phyloP scores from a whole-genome alignment of 495 filamentous ascomycete species.

The Jackrogersella minutella region DNA sequence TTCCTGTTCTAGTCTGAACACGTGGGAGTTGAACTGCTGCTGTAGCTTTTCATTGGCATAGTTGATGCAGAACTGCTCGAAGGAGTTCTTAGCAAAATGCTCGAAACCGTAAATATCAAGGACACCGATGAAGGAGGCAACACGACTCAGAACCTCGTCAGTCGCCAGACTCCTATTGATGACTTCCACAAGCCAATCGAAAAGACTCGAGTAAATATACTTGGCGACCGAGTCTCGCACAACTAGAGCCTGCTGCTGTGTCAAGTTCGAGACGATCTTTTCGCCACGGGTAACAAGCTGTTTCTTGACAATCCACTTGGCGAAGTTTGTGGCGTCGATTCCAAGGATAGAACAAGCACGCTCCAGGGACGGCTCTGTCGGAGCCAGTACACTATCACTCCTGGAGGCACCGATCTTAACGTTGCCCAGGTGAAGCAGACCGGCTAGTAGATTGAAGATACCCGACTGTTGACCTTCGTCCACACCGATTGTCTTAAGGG shows the following conservation, averaged over 20 bases:
- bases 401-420: conserved; percentile 91
- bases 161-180: conserved; percentile 92
- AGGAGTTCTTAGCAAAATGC: conserved; percentile 99
- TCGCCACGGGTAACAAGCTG: conserved; percentile 96
- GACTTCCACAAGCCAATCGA: conserved; percentile 97
- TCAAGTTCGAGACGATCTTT: conserved; percentile 96
- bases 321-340: conserved; percentile 86
- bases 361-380: conserved; percentile 81
- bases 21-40: conserved; percentile 99
- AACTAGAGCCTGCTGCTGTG: conserved; percentile 91
- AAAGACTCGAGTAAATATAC: conserved; percentile 97
- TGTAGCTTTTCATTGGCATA: conserved; percentile 99
- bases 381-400: conserved; percentile 82
- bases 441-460: conserved; percentile 91
- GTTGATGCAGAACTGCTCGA: conserved; percentile 99
- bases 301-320: conserved; percentile 99
- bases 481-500: conserved; percentile 89
- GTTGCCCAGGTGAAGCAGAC: conserved; percentile 94
- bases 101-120: conserved; percentile 99
- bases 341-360: conserved; percentile 88
- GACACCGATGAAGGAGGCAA: conserved; percentile 96
- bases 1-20: conserved; percentile 99
- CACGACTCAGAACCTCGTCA: conserved; percentile 81
- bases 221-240: conserved; percentile 98
- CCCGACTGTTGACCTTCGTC: conserved; percentile 73